phyloP scores from a whole-genome alignment of 805 yeast species.

The Yamadazyma kitorensis region DNA sequence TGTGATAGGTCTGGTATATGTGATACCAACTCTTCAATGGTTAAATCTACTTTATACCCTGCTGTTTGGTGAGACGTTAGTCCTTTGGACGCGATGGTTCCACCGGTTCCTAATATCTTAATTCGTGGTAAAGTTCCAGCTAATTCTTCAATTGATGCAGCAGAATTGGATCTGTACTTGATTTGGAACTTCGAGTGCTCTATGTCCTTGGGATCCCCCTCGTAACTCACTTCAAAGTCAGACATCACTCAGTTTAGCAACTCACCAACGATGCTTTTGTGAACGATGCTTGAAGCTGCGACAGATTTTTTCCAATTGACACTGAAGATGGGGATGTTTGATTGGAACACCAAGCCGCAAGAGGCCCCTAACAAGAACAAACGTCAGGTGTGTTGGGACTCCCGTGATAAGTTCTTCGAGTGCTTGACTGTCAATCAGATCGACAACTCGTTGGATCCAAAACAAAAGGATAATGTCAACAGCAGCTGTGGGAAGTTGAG shows the following conservation, averaged over 20 bases:
- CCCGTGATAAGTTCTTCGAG: constrained; percentile 72
- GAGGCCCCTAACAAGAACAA: constrained; percentile 59
- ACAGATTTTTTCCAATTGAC: too few relatives aligned
- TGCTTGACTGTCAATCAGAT: constrained; percentile 72
- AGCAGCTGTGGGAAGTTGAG: constrained; percentile 57
- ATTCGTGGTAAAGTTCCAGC: constrained; percentile 26
- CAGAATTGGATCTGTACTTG: constrained; percentile 33
- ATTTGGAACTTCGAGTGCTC: constrained; percentile 35
- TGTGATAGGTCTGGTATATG: constrained; percentile 55
- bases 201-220: constrained; percentile 18
- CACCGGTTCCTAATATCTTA: constrained; percentile 45
- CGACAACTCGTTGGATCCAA: constrained; percentile 64
- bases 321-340: constrained; percentile 5
- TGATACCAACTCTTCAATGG: constrained; percentile 47
- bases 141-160: constrained; percentile 14
- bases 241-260: constrained; percentile 1
- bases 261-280: too few relatives aligned
- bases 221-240: constrained; percentile 3
- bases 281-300: too few relatives aligned
- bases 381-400: constrained; percentile 84
- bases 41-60: constrained; percentile 42
- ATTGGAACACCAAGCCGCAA: constrained; percentile 1
- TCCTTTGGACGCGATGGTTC: constrained; percentile 46
- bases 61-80: constrained; percentile 38
- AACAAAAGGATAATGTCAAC: constrained; percentile 44